Base-by-base conservation (phyloP, 495 filamentous ascomycete genomes). In the Talaromyces liani region DNA sequence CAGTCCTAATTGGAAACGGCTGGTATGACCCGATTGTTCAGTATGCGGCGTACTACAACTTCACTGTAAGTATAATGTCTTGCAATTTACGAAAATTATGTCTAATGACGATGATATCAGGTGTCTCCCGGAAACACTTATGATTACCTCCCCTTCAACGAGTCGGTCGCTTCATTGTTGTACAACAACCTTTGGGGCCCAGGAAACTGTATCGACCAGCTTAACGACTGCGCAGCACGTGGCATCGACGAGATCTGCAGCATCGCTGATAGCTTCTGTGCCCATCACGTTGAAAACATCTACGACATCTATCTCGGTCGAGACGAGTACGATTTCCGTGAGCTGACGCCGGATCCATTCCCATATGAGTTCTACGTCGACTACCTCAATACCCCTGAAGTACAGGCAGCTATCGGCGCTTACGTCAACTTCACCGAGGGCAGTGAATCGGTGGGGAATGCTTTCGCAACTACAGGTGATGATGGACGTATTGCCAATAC, bases 11-110 rank as follows among this genome's bases (percentile, higher is more conserved):
- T 39, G 76, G 79, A 53, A 84, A 83, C 58, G 82, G 81, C 29
- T 84, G 83, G 82, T 87, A 78, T 65, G 82, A 86, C 66, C 85
- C 85, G 0, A 64, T 84, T 14, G 70, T 86, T 16, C 84, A 86
- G 64, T 88, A 87, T 62, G 78, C 82, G 65, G 83, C 85, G 0
- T 87, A 85, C 68, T 87, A 87, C 73, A 87, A 87, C 72, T 88
- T 79, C 72, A 82, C 84, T 58, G 76, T 61, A 25, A 29, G 59
- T 61, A 6, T 82, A 14, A 63, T 51, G 49, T 58, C 66, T 4
- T 67, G 55, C n/a, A 25, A 9, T 25, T n/a, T 34, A 34, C 16
- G 25, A 9, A 5, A 24, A 39, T 45, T 14, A 8, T 3, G 22
- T 34, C 62, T 53, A 55, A 31, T 6, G 39, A 36, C 27, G 39